Conservation (phyloP, 352 stramenopile species). For the Phytophthora multivora region DNA sequence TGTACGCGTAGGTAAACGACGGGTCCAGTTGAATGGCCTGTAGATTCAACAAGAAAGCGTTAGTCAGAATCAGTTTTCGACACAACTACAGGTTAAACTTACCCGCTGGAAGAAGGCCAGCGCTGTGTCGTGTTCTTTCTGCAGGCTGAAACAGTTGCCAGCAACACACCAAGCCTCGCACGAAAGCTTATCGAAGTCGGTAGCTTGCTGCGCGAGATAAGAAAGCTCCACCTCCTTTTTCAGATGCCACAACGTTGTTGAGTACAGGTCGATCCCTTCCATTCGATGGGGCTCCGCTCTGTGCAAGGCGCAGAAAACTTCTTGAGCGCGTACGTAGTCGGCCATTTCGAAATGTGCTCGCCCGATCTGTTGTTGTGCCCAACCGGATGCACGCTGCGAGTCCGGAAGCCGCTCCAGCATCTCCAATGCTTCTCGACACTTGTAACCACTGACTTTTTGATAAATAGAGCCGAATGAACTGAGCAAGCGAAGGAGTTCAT, state of each 20-base stretch:
- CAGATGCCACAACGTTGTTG: constrained; percentile 96
- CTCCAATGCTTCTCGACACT: constrained; percentile 87
- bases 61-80: neutral
- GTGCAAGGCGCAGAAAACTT: constrained; percentile 91
- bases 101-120: constrained; percentile 96
- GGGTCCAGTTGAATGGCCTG: constrained; percentile 94
- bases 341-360: constrained; percentile 95
- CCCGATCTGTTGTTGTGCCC: constrained; percentile 94
- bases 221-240: constrained; percentile 98
- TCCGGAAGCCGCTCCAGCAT: constrained; percentile 86
- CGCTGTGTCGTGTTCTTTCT: constrained; percentile 97
- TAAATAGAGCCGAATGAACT: constrained; percentile 78
- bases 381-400: constrained; percentile 91
- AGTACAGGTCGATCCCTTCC: constrained; percentile 95
- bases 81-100: constrained; percentile 11
- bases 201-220: constrained; percentile 94
- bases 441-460: constrained; percentile 73
- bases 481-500: constrained; percentile 63
- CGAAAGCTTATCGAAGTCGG: constrained; percentile 93
- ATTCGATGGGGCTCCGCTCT: constrained; percentile 92
- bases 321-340: constrained; percentile 92
- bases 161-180: constrained; percentile 96
- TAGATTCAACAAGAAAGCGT: neutral
- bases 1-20: constrained; percentile 98
- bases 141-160: constrained; percentile 98